These are phyloP conservation scores for Blakeslea trispora DNA, from an alignment of 371 early-diverging fungal species.

Conservation along the genomic window DNA sequence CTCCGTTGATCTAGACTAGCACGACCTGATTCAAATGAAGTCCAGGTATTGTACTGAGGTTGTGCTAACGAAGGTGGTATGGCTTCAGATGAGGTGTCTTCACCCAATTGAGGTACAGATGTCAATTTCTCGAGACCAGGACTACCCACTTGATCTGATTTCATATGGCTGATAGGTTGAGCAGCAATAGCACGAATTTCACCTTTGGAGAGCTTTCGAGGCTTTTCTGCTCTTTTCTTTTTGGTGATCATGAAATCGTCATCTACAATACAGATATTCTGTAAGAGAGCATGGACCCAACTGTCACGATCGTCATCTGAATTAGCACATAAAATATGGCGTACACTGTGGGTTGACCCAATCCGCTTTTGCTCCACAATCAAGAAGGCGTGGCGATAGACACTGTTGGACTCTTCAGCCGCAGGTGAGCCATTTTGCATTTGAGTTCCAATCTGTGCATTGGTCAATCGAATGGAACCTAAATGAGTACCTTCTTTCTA, in stretches of 20 bases:
- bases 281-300: slow-evolving; percentile 76
- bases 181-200: slow-evolving; percentile 39
- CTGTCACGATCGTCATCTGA: slow-evolving; percentile 87
- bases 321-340: slow-evolving; percentile 88
- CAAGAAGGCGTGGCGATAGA: slow-evolving; percentile 79
- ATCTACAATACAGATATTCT: slow-evolving; percentile 47
- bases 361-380: slow-evolving; percentile 72
- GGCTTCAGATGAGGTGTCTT: no score
- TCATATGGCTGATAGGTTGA: slow-evolving; percentile 35
- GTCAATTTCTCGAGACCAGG: slow-evolving; percentile 30
- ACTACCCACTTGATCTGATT: slow-evolving; percentile 18
- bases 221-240: slow-evolving; percentile 31
- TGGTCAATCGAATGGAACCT: slow-evolving; percentile 53
- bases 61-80: slow-evolving; percentile 11
- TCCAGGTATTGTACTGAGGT: slow-evolving; percentile 10
- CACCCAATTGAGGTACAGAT: slow-evolving; percentile 6
- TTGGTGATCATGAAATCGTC: slow-evolving; percentile 6
- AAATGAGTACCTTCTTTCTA: slow-evolving; percentile 66
- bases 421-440: slow-evolving; percentile 32
- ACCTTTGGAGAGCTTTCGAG: slow-evolving; percentile 44
- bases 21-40: slow-evolving; percentile 5
- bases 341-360: slow-evolving; percentile 59
- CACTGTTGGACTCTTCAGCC: slow-evolving; percentile 51
- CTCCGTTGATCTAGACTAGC: slow-evolving; percentile 14
- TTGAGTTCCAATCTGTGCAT: slow-evolving; percentile 57